Conservation (phyloP, 306 rosid species). For the Cicer arietinum region DNA sequence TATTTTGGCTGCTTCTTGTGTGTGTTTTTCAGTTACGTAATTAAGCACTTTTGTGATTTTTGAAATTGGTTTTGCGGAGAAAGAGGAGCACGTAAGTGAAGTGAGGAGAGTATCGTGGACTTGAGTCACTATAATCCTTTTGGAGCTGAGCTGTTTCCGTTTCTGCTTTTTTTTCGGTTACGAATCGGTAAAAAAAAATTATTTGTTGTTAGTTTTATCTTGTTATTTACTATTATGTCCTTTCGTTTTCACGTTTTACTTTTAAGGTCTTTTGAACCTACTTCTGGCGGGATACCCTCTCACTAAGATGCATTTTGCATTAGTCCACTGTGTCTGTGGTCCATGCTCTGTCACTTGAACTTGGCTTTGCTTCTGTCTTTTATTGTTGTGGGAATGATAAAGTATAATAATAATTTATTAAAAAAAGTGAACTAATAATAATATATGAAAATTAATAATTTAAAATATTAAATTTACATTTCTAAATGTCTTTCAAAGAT, state of each 20-base stretch:
- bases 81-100: constrained; percentile 38
- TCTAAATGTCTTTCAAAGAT: no score
- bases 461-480: no score
- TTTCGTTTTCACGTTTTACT: not conserved
- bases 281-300: not conserved
- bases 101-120: constrained; percentile 21
- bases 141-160: constrained; percentile 4
- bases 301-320: not conserved
- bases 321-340: no score
- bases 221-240: constrained; percentile 8
- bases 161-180: not conserved
- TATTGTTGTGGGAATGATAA: no score
- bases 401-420: no score
- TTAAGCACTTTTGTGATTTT: constrained; percentile 7
- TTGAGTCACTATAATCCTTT: not conserved
- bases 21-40: constrained; percentile 41
- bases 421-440: no score
- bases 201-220: no score
- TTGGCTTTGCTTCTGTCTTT: no score
- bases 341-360: no score
- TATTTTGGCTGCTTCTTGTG: constrained; percentile 35
- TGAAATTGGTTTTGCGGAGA: constrained; percentile 12
- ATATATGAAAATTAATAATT: no score
- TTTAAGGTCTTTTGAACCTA: constrained; percentile 7
- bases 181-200: not conserved